Evolutionary conservation across 2,329 filamentous ascomycete species (phyloP).

Genomic region (Diaporthe destruens): DNA sequence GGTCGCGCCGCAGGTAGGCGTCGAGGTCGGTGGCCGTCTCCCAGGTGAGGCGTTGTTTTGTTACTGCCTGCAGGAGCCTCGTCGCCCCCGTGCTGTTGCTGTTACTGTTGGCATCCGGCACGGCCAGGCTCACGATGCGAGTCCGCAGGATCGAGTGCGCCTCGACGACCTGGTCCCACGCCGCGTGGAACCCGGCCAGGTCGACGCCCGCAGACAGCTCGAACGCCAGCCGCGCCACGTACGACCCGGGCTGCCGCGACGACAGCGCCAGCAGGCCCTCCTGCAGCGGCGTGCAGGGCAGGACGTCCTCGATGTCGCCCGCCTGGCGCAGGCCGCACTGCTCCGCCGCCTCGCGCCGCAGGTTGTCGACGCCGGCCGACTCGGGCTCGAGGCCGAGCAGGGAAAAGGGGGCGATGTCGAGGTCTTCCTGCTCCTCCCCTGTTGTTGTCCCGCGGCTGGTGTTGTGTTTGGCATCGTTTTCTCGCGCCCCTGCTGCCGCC

Average conservation of each 20-base stretch:
- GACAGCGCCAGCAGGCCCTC: background rate
- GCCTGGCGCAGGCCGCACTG: background rate
- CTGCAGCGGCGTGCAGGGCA: background rate
- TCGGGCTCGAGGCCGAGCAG: background rate
- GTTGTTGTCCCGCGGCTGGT: no score
- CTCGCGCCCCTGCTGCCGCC: no score
- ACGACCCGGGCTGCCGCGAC: background rate
- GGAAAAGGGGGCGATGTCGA: background rate
- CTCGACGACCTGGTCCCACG: no score
- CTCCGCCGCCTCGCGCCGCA: background rate
- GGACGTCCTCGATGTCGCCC: background rate
- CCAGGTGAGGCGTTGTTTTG: no score
- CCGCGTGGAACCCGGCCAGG: background rate
- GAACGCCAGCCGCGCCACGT: background rate
- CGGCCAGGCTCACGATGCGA: no score
- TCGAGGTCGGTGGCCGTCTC: no score
- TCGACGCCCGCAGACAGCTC: background rate
- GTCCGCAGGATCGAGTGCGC: background rate
- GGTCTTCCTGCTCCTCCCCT: background rate
- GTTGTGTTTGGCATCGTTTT: no score
- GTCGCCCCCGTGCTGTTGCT: no score
- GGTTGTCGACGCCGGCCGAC: no score
- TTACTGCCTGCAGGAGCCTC: no score
- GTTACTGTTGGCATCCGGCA: no score
- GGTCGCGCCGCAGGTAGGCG: no score